These are phyloP conservation scores for Citrus sp. DNA, from an alignment of 345 rosid species.

Conservation along the genomic window DNA sequence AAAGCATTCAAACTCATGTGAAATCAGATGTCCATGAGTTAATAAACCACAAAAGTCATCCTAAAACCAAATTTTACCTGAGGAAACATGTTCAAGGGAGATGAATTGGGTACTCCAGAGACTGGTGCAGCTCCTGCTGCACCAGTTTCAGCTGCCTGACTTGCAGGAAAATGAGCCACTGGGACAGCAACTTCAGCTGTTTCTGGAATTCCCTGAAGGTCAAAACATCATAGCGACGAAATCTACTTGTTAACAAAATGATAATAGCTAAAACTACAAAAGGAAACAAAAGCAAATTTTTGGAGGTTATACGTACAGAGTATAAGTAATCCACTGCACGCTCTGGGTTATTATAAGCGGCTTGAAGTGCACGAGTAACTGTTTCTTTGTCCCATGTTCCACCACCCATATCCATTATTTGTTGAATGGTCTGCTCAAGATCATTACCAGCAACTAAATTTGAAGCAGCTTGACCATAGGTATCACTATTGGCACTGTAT, in stretches of 20 bases:
- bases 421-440: conserved; percentile 75
- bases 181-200: conserved; percentile 76
- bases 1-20: conserved; percentile 13
- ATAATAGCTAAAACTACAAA: conserved; percentile 17
- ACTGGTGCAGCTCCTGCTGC: conserved; percentile 45
- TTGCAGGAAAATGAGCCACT: conserved; percentile 41
- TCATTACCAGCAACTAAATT: conserved; percentile 68
- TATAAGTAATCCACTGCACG: conserved; percentile 97
- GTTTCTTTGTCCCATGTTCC: conserved; percentile 97
- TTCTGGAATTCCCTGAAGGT: conserved; percentile 86
- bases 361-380: conserved; percentile 89
- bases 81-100: conserved; percentile 95
- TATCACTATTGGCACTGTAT: conserved; percentile 61
- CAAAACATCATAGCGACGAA: conserved; percentile 20
- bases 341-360: conserved; percentile 98
- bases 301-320: conserved; percentile 47
- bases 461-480: conserved; percentile 86
- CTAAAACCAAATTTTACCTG: conserved; percentile 47
- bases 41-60: neutral
- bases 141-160: conserved; percentile 54
- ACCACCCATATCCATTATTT: conserved; percentile 94
- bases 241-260: conserved; percentile 15
- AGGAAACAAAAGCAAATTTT: neutral
- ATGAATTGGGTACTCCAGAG: conserved; percentile 85
- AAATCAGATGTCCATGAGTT: conserved; percentile 3